These are phyloP conservation scores for Mariannaea elegans DNA, from an alignment of 2,329 filamentous ascomycete genomes.

Conservation along the genomic window DNA sequence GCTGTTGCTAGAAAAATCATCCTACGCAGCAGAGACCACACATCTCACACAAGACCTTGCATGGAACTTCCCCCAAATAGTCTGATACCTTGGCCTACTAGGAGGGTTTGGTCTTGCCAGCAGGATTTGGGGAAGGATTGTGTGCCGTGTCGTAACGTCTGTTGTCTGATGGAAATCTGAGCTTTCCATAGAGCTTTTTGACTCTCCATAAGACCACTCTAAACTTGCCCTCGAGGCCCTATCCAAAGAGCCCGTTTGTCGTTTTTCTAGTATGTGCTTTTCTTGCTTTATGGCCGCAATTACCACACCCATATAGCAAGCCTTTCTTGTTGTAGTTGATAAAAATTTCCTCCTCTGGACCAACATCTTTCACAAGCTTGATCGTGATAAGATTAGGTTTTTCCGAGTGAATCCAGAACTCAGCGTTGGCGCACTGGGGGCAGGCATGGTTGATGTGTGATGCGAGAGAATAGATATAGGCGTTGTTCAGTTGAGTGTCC, in stretches of 20 bases:
- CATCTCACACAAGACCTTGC: no score
- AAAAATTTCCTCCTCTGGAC: slow-evolving; percentile 45
- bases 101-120: no score
- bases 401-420: slow-evolving; percentile 19
- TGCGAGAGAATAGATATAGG: slow-evolving; percentile 31
- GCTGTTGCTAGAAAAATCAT: no score
- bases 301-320: slow-evolving; percentile 40
- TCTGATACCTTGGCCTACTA: neutral
- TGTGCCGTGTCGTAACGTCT: no score
- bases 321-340: slow-evolving; percentile 47
- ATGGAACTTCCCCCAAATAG: neutral
- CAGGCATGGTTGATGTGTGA: slow-evolving; percentile 48
- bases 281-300: slow-evolving; percentile 20
- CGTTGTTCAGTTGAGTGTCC: slow-evolving; percentile 12
- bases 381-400: slow-evolving; percentile 30
- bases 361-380: slow-evolving; percentile 27
- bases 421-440: slow-evolving; percentile 38
- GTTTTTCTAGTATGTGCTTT: neutral
- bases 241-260: neutral
- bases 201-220: neutral
- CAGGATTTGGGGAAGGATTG: no score
- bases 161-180: no score
- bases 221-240: neutral
- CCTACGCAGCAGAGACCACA: no score
- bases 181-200: neutral